These are phyloP conservation scores for Theileria luwenshuni DNA, from an alignment of 169 alveolate genomes.

Conservation along the genomic window DNA sequence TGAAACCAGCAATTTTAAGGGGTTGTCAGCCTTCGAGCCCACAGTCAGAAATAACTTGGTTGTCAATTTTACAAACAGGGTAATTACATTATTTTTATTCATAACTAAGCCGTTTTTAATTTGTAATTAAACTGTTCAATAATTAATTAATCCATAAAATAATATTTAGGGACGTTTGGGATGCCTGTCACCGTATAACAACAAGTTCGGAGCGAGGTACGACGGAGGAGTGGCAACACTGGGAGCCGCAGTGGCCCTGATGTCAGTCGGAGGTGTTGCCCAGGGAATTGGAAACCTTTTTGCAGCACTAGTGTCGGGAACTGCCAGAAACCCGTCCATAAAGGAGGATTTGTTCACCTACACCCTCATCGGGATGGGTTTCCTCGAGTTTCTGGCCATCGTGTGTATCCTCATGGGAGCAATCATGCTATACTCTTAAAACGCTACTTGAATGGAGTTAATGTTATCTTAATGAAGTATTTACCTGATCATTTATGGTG, in stretches of 20 bases:
- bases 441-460: no score
- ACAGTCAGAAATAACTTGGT: slow-evolving; percentile 4
- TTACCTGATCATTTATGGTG: no score
- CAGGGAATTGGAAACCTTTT: slow-evolving; percentile 90
- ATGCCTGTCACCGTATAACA: slow-evolving; percentile 57
- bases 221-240: slow-evolving; percentile 81
- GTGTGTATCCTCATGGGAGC: slow-evolving; percentile 87
- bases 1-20: not conserved
- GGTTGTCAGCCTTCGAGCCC: slow-evolving; percentile 3
- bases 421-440: slow-evolving; percentile 82
- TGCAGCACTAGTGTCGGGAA: slow-evolving; percentile 88
- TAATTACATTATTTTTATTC: not conserved
- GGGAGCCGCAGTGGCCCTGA: slow-evolving; percentile 82
- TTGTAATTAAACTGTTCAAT: not conserved
- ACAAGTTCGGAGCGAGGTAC: slow-evolving; percentile 76
- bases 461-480: no score
- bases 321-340: slow-evolving; percentile 87
- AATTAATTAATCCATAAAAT: not conserved
- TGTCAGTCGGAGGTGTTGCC: slow-evolving; percentile 87
- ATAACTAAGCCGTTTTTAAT: not conserved
- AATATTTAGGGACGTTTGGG: slow-evolving; percentile 49
- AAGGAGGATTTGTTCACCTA: slow-evolving; percentile 88
- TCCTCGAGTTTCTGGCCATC: slow-evolving; percentile 87
- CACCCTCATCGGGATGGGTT: slow-evolving; percentile 90
- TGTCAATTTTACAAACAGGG: slow-evolving; percentile 9